A percentile compares a stretch with the other conserved stretches of the same genome.
Evolutionary conservation across 352 stramenopile species (phyloP).

Genomic region (Globisporangium mamillatum): DNA sequence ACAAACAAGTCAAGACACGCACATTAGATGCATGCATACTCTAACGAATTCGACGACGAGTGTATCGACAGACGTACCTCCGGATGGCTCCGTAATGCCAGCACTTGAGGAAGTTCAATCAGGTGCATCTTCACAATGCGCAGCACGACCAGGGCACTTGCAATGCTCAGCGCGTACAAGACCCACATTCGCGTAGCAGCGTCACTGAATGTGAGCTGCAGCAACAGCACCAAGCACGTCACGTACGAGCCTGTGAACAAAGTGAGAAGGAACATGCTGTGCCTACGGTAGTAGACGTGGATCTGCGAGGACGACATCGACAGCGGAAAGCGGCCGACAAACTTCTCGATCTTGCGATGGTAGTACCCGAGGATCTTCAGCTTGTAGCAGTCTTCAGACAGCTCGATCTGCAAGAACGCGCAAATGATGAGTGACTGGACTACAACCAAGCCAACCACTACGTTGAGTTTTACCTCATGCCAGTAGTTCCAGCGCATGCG

Average conservation of each 20-base stretch:
- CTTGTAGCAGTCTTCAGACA: slow-evolving; percentile 61
- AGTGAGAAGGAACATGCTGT: slow-evolving; percentile 31
- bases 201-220: slow-evolving; percentile 32
- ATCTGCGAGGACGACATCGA: slow-evolving; percentile 48
- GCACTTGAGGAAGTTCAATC: slow-evolving; percentile 67
- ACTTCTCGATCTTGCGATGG: slow-evolving; percentile 79
- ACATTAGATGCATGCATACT: background rate
- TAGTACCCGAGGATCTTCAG: slow-evolving; percentile 86
- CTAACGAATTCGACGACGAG: background rate
- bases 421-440: background rate
- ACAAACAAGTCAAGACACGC: background rate
- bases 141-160: slow-evolving; percentile 60
- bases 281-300: slow-evolving; percentile 47
- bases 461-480: slow-evolving; percentile 39
- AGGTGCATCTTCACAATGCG: slow-evolving; percentile 72
- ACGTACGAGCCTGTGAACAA: slow-evolving; percentile 53
- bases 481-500: slow-evolving; percentile 70
- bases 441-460: background rate
- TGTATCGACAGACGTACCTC: slow-evolving; percentile 34
- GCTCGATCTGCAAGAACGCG: slow-evolving; percentile 48
- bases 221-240: slow-evolving; percentile 35
- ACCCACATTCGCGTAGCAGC: slow-evolving; percentile 42
- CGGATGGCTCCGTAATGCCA: slow-evolving; percentile 56
- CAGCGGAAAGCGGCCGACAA: slow-evolving; percentile 52
- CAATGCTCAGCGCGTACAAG: slow-evolving; percentile 55